Evolutionary conservation across 768 basidiomycete genomes (phyloP), one percentile per base, ranked within the genome.

Genomic region (Boletus reticuloceps): DNA sequence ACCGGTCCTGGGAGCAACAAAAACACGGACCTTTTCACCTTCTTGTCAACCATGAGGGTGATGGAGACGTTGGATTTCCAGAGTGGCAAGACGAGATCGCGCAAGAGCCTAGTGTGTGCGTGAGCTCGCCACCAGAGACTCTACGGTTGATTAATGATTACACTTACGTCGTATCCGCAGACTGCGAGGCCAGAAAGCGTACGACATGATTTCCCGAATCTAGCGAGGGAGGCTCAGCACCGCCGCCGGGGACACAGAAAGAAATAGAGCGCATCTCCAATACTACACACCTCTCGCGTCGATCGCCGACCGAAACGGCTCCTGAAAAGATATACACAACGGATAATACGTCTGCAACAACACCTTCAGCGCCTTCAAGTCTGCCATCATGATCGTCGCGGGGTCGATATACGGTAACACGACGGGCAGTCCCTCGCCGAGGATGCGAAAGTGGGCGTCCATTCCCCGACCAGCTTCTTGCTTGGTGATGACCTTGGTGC

Each of bases 11-110:
- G 34, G 13, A 6, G 1, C 20, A 37, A 49, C 25, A 11, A 34
- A n/a, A 32, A 68, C 7, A 40, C 76, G 12, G 42, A 93, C 95
- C 89, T 92, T 74, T 98, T 98, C 25, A 94, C 91, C 66, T 90
- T 90, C 72, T 98, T 99, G 73, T 98, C 94, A 51, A 97, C 85
- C 93, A 98, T 94, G 54, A 98, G 77, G 1, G 88, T 84, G 50
- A 96, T 68, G 0, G 94, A 96, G 13, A 85, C 83, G 55, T 87
- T 88, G 3, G 93, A 94, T 73, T 91, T 94, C 97, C 96, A 98
- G 49, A 98, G 80, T 0, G 97, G 96, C n/a, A 98, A 74, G n/a
- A 88, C 71, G 25, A 98, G 77, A 49, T 93, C 86, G 60, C 91
- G 84, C n/a, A 80, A 75, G 36, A 93, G 75, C 6, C 89, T 94